Base-by-base conservation (phyloP, 306 rosid species). In the Mucuna pruriens region DNA sequence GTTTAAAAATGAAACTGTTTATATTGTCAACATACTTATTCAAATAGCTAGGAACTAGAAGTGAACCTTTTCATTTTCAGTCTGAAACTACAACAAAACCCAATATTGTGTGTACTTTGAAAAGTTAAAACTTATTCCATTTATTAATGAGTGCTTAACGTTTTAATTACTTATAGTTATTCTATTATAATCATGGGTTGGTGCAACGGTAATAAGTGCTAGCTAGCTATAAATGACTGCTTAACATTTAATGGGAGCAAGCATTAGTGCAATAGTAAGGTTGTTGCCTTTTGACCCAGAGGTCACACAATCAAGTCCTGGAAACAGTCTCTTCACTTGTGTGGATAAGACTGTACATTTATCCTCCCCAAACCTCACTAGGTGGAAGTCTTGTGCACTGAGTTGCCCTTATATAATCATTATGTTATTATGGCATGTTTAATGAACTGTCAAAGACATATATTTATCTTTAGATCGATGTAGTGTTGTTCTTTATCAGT, bases 391-490 rank as follows among this genome's bases (percentile, higher is more conserved):
- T 29, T 3, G 20, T 61, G 40, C 11, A 7, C 11, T 6, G 20
- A 15, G 22, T 61, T 63, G 69, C 6, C 1, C 0, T 8, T 36
- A 19, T 67, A 38, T 45, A 60, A 20, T 71, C 11, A 34, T 22
- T 52, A 31, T 70, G 31, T 51, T 72, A 51, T 66, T 65, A 44
- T 57, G 52, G 51, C 65, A 60, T 67, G 49, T 45, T 5, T 79
- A 34, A 19, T 81, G 74, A 74, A 40, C 15, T 84, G 69, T 79
- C 75, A 60, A 48, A 48, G 74, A 58, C 20, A 54, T 66, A 36
- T 57, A 22, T 75, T 38, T 29, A 19, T 81, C 52, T 29, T 68
- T 71, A 55, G 19, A 16, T 34, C 1, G 39, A 48, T 67, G 71
- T 36, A 19, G 22, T 5, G 8, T 31, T 71, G 42, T 57, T 66